Evolutionary conservation across 192 early-diverging fungal genomes (phyloP).

Genomic region (Gamsiella multidivaricata): DNA sequence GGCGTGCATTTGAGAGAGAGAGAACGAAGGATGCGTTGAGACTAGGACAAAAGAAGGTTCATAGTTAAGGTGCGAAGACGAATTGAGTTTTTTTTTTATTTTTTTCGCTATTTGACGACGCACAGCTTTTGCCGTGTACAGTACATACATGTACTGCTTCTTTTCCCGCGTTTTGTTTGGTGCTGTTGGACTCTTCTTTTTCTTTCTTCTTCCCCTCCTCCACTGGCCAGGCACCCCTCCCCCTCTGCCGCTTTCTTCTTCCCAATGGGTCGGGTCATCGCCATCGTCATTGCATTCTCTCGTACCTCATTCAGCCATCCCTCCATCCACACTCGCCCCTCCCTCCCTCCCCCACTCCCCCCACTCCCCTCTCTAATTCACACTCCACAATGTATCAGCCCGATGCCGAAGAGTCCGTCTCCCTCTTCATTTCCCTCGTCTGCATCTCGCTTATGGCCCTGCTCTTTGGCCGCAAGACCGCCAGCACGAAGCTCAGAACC

Average conservation of each 20-base stretch:
- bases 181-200: slow-evolving; percentile 4
- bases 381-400: slow-evolving; percentile 12
- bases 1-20: too few species aligned
- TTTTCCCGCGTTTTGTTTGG: too few species aligned
- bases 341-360: background rate
- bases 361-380: background rate
- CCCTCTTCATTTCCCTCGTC: slow-evolving; percentile 51
- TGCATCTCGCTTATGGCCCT: slow-evolving; percentile 55
- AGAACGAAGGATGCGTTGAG: too few species aligned
- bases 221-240: background rate
- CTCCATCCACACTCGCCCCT: background rate
- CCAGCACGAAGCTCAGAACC: slow-evolving; percentile 47
- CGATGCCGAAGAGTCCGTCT: slow-evolving; percentile 18
- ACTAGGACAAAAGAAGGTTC: too few species aligned
- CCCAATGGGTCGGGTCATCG: slow-evolving; percentile 9
- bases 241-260: background rate
- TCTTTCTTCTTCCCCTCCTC: background rate
- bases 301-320: background rate
- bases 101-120: background rate
- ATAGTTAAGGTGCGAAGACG: too few species aligned
- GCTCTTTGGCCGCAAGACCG: slow-evolving; percentile 58
- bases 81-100: too few species aligned
- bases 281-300: background rate
- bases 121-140: too few species aligned
- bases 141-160: too few species aligned